Conservation (phyloP, 441 rosid genomes). For the Kokia cookei region DNA sequence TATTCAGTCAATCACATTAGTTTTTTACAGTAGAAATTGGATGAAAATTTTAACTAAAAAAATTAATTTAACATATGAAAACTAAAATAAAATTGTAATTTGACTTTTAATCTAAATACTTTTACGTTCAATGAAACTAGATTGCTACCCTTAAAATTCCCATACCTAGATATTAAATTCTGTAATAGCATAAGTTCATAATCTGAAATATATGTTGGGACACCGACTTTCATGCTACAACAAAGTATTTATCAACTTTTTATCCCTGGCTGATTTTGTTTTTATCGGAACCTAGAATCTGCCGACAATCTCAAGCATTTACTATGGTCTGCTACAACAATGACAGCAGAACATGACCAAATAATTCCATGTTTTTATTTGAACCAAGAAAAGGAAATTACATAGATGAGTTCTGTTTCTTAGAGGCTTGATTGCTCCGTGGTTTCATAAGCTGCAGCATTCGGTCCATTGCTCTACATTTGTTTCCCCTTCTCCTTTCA, state of each 20-base stretch:
- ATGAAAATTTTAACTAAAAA: no score
- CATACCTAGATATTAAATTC: no score
- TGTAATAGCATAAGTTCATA: no score
- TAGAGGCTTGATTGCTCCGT: background rate
- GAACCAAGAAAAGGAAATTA: background rate
- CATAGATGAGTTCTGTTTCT: background rate
- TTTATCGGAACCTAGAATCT: background rate
- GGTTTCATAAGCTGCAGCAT: background rate
- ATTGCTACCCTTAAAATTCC: no score
- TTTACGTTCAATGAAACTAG: no score
- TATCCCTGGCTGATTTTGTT: background rate
- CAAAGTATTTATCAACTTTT: background rate
- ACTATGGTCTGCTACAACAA: background rate
- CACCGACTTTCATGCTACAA: background rate
- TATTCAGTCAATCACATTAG: no score
- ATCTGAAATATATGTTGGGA: no score
- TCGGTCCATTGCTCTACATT: background rate
- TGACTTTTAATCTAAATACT: no score
- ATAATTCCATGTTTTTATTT: background rate
- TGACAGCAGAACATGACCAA: background rate
- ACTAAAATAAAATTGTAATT: no score
- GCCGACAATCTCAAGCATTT: background rate
- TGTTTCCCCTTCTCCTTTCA: constrained; percentile 1
- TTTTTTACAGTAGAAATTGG: no score
- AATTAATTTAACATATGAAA: no score